A percentile compares a stretch with the other conserved stretches of the same genome.
Evolutionary conservation across 1,284 basidiomycete species (phyloP).

Genomic region (Stygiomarasmius scandens): DNA sequence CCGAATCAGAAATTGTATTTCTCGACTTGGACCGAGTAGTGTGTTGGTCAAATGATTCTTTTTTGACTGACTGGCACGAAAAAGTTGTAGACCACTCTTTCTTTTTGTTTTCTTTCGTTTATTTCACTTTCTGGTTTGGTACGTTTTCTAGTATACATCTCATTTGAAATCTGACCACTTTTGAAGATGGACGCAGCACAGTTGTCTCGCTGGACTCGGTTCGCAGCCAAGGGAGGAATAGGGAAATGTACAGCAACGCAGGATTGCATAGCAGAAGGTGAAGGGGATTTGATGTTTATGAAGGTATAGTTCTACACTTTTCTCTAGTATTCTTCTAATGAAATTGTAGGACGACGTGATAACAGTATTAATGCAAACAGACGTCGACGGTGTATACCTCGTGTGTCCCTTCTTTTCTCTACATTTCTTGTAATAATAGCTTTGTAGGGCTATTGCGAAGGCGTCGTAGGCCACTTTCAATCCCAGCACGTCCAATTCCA

Average conservation of each 20-base stretch:
- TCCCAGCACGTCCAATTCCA: conserved; percentile 72
- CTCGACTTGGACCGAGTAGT: too few relatives aligned
- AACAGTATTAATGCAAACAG: conserved; percentile 74
- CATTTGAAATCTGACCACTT: too few relatives aligned
- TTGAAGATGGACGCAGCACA: conserved; percentile 66
- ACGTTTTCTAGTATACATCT: too few relatives aligned
- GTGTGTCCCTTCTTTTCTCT: conserved; percentile 42
- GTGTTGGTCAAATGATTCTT: too few relatives aligned
- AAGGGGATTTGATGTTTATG: conserved; percentile 88
- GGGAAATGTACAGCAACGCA: conserved; percentile 71
- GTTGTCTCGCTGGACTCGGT: conserved; percentile 77
- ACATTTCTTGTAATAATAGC: too few relatives aligned
- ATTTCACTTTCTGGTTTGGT: too few relatives aligned
- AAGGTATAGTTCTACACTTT: conserved; percentile 49
- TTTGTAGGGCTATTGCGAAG: conserved; percentile 82
- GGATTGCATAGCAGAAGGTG: conserved; percentile 78
- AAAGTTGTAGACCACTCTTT: too few relatives aligned
- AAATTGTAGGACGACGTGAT: conserved; percentile 73
- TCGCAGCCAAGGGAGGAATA: conserved; percentile 81
- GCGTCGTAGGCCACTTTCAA: conserved; percentile 84
- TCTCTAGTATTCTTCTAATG: not conserved
- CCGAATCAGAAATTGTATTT: too few relatives aligned
- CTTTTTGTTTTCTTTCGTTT: too few relatives aligned
- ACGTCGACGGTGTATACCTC: conserved; percentile 57
- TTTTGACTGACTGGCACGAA: too few relatives aligned